Base-by-base conservation (phyloP, 306 rosid genomes). In the Fragaria nilgerrensis region DNA sequence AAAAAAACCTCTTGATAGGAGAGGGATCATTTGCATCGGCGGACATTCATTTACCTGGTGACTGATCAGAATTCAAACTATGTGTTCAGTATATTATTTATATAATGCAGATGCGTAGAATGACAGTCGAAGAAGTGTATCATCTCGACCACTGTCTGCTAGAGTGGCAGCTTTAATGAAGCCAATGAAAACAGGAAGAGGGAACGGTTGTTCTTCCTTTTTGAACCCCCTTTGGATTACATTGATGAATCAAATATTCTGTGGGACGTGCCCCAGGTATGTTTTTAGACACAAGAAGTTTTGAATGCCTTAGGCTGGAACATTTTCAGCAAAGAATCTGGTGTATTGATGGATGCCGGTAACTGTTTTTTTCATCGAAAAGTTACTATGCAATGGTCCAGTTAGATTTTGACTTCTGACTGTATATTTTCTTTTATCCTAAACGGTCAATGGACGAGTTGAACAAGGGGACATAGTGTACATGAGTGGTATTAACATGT, bases 161-260 rank as follows among this genome's bases (percentile, higher is more conserved):
- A 62, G 78, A 62, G 70, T 74, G 25, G 77, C 53, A 56, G 68
- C 77, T 39, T 74, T 43, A 17, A 32, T 43, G 77, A 61, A 44
- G 69, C 74, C 73, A 82, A 78, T 44, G 59, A 72, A 29, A 84
- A 53, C 19, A 82, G 32, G 67, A 88, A 83, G 75, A 83, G 6
- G 96, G 96, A 66, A 91, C 87, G 98, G 85, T 91, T 87, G 96
- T 94, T 82, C 97, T 97, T 47, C n/a, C n/a, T n/a, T n/a, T 94
- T 92, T 75, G 83, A 87, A 39, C 90, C 98, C 11, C 93, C 29
- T 87, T 79, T 87, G 89, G 69, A 84, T 92, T 75, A 86, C 94
- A 37, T 94, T 94, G 90, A 94, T 65, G 90, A 89, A 87, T 94
- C 62, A 87, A 82, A 89, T 94, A 94, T 79, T 82, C 87, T 1